Evolutionary conservation across 306 rosid species (phyloP), one percentile per base, ranked within the genome.

Genomic region (Lathyrus tuberosus): DNA sequence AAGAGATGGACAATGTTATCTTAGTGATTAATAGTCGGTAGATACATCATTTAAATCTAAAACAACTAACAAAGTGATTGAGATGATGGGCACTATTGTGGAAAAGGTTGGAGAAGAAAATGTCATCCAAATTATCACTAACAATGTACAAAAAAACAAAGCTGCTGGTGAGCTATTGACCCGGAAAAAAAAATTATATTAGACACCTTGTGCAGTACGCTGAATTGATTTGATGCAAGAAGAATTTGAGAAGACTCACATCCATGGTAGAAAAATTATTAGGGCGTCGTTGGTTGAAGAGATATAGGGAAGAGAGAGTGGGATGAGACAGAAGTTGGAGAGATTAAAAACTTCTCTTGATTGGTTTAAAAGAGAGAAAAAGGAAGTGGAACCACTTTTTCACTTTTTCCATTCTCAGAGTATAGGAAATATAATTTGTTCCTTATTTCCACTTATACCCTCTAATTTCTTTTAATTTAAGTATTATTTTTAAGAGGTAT

Each of bases 131-230:
- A 24, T 13, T 26, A 9, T 16, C 8, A 26, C 40, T 1, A 2
- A 56, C 62, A 56, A 6, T 56, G 62, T 22, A 35, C 61, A 54
- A 54, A 26, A 6, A 11, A 5, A n/a, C 62, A 56, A 56, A 56
- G 62, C 40, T 13, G 10, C 3, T 2, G 18, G 38, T 56, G 17
- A 47, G 53, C 20, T 47, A 47, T 47, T 15, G 53, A 47, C 3
- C 20, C 10, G 8, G 22, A 47, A 47, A 47, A 47, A 10, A 47
- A 52, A 17, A 2, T 17, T 49, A 49, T 16, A 17, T 49, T 49
- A 26, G 26, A 49, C 18, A 46, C 16, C 51, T 46, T 5, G 51
- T 46, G 6, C 18, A 5, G 6, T 8, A 46, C 51, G n/a, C 6
- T 46, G 51, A 12, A 14, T 49, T 49, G 56, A 49, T 49, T 17